Evolutionary conservation across 2,329 filamentous ascomycete genomes (phyloP), one percentile per base, ranked within the genome.

Genomic region (Diaporthe nobilis): DNA sequence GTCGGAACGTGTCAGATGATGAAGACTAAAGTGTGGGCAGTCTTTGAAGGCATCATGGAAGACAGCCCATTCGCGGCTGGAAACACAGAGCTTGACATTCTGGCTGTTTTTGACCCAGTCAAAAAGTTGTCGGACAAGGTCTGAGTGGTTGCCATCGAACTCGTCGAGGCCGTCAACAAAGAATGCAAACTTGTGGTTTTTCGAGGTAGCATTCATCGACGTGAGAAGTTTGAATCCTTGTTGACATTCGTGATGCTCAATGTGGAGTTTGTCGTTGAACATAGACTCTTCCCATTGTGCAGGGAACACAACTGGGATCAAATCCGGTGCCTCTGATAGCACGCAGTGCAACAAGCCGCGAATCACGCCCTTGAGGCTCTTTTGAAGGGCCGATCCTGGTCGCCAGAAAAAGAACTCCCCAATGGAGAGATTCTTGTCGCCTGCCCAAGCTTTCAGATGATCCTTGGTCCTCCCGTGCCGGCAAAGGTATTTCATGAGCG

Each of bases 161-260:
- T 68, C 63, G 47, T 68, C 63, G 25, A 68, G 63, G 22, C 63
- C 63, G 28, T 68, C 63, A 8, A 68, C 7, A 17, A 68, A 68
- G 44, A 68, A 53, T n/a, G 31, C 63, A 12, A 68, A 68, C 13
- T 68, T 68, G 25, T 53, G 28, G 20, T 25, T 60, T 9, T 10
- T 60, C 2, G 2, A 13, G 34, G 25, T 25, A 13, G 22, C 4
- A 25, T 39, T 60, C 10, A 39, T 60, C 17, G 57, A 60, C 10
- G 57, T 60, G 34, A 60, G 34, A 25, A 60, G 34, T 6, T 28
- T 68, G 44, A 68, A 68, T 51, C 44, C 63, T 34, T n/a, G 44
- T n/a, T 68, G 44, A 13, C 44, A 51, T 25, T 68, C 42, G 20
- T 53, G 44, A 47, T 53, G 28, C 20, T 51, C 63, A 22, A 68